Percentiles rank a stretch among this genome's conserved stretches.
These are phyloP conservation scores for Leishmania lainsoni DNA, from an alignment of 208 protist genomes.

Conservation along the genomic window DNA sequence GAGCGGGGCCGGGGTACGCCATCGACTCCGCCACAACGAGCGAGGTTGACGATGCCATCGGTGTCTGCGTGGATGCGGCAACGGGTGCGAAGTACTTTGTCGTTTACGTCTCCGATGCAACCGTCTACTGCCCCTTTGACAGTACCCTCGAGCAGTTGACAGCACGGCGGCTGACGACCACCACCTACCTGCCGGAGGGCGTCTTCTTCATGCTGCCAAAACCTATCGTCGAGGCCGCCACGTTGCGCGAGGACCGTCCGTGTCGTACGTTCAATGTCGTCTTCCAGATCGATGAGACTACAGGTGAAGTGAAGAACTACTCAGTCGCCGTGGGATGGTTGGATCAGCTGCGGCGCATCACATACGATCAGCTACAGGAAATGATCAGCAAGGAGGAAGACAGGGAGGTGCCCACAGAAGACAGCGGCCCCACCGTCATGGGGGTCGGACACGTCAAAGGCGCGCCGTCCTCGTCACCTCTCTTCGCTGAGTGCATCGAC, in stretches of 20 bases:
- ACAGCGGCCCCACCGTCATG: background rate
- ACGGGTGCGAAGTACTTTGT: constrained; percentile 77
- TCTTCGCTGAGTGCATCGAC: background rate
- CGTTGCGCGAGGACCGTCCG: constrained; percentile 77
- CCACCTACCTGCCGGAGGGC: constrained; percentile 87
- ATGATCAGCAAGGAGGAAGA: constrained; percentile 43
- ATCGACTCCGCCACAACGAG: constrained; percentile 91
- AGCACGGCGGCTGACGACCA: constrained; percentile 77
- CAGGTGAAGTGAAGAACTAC: constrained; percentile 78
- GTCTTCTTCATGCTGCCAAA: constrained; percentile 92
- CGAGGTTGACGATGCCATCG: constrained; percentile 91
- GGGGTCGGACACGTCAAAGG: background rate
- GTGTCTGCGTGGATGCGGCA: constrained; percentile 54
- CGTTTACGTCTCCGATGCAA: constrained; percentile 89
- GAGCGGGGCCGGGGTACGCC: constrained; percentile 68
- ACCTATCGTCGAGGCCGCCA: constrained; percentile 84
- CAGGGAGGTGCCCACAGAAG: background rate
- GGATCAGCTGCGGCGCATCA: constrained; percentile 78
- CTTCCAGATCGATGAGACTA: constrained; percentile 74
- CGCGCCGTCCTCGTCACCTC: background rate
- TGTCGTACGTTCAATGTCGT: constrained; percentile 89
- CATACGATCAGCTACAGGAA: constrained; percentile 82
- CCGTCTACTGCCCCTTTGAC: constrained; percentile 87
- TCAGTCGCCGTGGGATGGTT: constrained; percentile 79
- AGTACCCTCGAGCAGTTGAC: constrained; percentile 83